Evolutionary conservation across 176 grass and related monocot species (phyloP).

Genomic region (Phoenix roebelenii): DNA sequence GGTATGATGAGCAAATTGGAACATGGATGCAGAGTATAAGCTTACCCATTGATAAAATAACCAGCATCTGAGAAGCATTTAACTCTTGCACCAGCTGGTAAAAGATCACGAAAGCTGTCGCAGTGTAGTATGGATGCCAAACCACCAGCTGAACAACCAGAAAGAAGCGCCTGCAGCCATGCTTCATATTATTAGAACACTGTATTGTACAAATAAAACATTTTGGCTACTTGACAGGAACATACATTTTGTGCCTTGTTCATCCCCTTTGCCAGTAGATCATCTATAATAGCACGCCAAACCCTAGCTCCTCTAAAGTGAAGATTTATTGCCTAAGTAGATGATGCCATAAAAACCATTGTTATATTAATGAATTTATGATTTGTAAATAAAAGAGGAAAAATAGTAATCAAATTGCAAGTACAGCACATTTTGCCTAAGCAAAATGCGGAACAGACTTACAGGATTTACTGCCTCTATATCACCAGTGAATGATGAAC

Average conservation of each 20-base stretch:
- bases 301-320: slow-evolving; percentile 16
- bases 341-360: not conserved
- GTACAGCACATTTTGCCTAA: not conserved
- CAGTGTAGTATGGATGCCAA: slow-evolving; percentile 93
- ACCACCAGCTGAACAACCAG: slow-evolving; percentile 84
- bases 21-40: no score
- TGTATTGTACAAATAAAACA: no score
- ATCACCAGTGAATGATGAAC: slow-evolving; percentile 13
- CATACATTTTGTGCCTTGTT: slow-evolving; percentile 12
- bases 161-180: slow-evolving; percentile 58
- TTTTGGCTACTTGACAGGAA: no score
- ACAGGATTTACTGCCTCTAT: slow-evolving; percentile 10
- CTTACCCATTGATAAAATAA: slow-evolving; percentile 86
- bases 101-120: slow-evolving; percentile 61
- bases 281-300: slow-evolving; percentile 1
- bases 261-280: slow-evolving; percentile 17
- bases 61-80: slow-evolving; percentile 96
- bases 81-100: slow-evolving; percentile 40
- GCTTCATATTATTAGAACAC: no score
- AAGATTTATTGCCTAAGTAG: slow-evolving; percentile 2
- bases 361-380: not conserved
- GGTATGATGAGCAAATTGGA: no score
- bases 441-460: not conserved
- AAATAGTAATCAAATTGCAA: not conserved
- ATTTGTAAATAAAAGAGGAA: not conserved